These are phyloP conservation scores for Spraguea lophii DNA, from an alignment of 371 early-diverging fungal genomes.

Conservation along the genomic window DNA sequence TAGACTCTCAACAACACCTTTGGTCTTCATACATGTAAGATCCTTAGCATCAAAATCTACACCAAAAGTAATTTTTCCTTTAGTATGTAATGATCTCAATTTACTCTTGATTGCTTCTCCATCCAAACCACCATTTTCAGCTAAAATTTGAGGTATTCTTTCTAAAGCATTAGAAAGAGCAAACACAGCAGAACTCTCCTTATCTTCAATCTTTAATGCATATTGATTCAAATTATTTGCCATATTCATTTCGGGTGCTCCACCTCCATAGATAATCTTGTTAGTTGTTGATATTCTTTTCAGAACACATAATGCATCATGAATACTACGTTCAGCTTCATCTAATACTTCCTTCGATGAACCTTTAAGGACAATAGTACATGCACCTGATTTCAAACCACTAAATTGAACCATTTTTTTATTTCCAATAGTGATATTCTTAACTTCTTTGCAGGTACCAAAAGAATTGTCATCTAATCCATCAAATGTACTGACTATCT, in stretches of 20 bases:
- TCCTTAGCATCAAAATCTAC: conserved; percentile 51
- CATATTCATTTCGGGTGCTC: conserved; percentile 67
- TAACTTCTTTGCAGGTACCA: conserved; percentile 79
- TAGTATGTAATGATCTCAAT: conserved; percentile 70
- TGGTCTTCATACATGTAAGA: conserved; percentile 60
- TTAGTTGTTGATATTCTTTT: conserved; percentile 67
- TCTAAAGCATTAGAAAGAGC: conserved; percentile 80
- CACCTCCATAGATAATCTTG: conserved; percentile 85
- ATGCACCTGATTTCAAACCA: conserved; percentile 79
- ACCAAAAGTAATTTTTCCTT: conserved; percentile 58
- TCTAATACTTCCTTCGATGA: conserved; percentile 84
- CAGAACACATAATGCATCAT: conserved; percentile 89
- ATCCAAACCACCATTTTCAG: conserved; percentile 94
- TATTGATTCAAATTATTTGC: conserved; percentile 73
- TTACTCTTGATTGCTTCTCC: conserved; percentile 69
- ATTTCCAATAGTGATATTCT: conserved; percentile 85
- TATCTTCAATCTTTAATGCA: conserved; percentile 69
- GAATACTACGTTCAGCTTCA: conserved; percentile 93
- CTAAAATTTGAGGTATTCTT: conserved; percentile 80
- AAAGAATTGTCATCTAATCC: conserved; percentile 57
- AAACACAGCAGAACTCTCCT: conserved; percentile 81
- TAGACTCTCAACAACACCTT: conserved; percentile 82
- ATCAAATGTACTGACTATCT: conserved; percentile 91
- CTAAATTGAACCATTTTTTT: conserved; percentile 60
- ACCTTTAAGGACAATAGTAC: conserved; percentile 88